Percentiles rank a stretch among this genome's conserved stretches.
Conservation (phyloP, 495 filamentous ascomycete genomes). For the Filosporella fistucella region DNA sequence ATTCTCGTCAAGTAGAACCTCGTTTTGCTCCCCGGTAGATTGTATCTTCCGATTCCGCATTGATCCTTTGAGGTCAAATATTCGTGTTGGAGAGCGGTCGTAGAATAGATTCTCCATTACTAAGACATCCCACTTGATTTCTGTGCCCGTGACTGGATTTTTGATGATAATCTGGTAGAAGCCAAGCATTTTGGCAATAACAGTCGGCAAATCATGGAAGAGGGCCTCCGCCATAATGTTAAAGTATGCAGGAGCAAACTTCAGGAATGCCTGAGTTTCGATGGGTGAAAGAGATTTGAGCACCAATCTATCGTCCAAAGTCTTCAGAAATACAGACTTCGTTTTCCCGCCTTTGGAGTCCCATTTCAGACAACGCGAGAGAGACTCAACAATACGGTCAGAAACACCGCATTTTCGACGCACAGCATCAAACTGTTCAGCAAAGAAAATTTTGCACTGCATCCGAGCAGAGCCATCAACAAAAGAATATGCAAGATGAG, state of each 20-base stretch:
- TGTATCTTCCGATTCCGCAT: constrained; percentile 98
- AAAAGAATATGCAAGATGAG: constrained; percentile 93
- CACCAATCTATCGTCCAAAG: constrained; percentile 89
- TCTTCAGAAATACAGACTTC: constrained; percentile 97
- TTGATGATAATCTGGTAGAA: constrained; percentile 98
- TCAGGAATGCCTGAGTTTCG: constrained; percentile 89
- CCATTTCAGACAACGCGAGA: constrained; percentile 95
- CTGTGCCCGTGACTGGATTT: constrained; percentile 83
- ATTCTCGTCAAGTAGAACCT: constrained; percentile 96
- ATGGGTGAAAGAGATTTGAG: constrained; percentile 77
- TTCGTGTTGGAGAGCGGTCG: constrained; percentile 83
- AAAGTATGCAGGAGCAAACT: constrained; percentile 95
- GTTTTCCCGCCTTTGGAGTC: constrained; percentile 98
- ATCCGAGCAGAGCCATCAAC: constrained; percentile 86
- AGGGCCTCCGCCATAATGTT: constrained; percentile 93
- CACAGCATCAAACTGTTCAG: constrained; percentile 95
- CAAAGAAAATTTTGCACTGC: constrained; percentile 97
- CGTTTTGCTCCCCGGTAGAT: constrained; percentile 89
- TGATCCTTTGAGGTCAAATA: constrained; percentile 96
- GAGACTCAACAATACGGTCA: constrained; percentile 89
- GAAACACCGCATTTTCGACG: constrained; percentile 88
- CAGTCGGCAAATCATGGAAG: constrained; percentile 93
- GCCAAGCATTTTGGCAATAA: constrained; percentile 98
- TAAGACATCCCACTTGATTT: constrained; percentile 91
- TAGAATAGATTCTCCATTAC: constrained; percentile 99